Evolutionary conservation across 2,329 filamentous ascomycete genomes (phyloP), one percentile per base, ranked within the genome.

Genomic region (Colletotrichum melonis): DNA sequence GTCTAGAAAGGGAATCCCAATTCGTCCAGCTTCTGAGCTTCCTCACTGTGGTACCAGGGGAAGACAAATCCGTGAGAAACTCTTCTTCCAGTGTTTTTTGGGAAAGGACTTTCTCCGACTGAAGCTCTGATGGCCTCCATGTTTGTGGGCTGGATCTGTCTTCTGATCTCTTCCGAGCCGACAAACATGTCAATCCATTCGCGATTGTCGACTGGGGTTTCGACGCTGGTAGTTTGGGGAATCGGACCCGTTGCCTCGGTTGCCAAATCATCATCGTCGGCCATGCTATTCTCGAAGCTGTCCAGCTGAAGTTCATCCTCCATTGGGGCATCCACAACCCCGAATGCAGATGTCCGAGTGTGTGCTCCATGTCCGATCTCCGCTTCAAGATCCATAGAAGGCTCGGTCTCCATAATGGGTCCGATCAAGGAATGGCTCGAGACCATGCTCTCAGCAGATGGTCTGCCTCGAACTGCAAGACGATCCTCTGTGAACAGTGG

Each of bases 61-160:
- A 54, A 32, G 32, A 64, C 4, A 26, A 69, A 72, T 16, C 65
- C 58, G 4, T 69, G 69, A 8, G 69, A 49, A 8, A 58, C 49
- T 19, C 35, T 64, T n/a, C 30, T 63, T 5, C 54, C 52, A 32
- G 35, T 69, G 11, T 22, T 2, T 54, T 55, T 68, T 8, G 69
- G 66, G n/a, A 64, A 72, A 4, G 66, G 69, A 11, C 66, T 59
- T 14, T 49, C 56, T 6, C 24, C 24, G 11, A 64, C 32, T 5
- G 24, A 24, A 16, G 26, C 54, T 30, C n/a, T 59, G n/a, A 38
- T n/a, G 12, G 49, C 26, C 42, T 64, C 32, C 19, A 69, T 59
- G 11, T 58, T 62, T 5, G 56, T 35, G 19, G 11, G n/a, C 46
- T 63, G 26, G 5, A 26, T 54, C 24, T 56, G 9, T 28, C 16